Base-by-base conservation (phyloP, 2,329 filamentous ascomycete genomes). In the Xylariomycetidae sp. region DNA sequence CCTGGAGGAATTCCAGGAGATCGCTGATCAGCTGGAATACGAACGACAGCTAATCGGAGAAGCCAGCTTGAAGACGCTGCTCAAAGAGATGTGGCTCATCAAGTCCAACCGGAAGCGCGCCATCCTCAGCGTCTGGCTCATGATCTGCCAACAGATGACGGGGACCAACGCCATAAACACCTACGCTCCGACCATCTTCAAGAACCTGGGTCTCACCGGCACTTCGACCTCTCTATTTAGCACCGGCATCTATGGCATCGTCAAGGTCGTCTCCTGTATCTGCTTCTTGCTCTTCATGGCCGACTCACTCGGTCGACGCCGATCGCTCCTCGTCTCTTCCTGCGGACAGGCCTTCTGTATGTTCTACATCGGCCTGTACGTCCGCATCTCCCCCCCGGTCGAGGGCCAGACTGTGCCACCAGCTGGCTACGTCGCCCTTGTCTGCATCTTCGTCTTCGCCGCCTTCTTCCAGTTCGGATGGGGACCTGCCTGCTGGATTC, bases 91-190 rank as follows among this genome's bases (percentile, higher is more conserved):
- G 70, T 79, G 72, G 65, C 58, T 66, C 5, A 69, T 80, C 33
- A 60, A 67, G 2, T 69, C 69, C 1, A 80, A 85, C 59, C 69
- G 81, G 37, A 80, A 80, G 48, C 72, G 81, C 31, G 76, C 73
- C 3, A 56, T 83, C 29, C 70, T 85, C 36, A 80, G 76, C 18
- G 72, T 86, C 30, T 25, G 61, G 3, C 57, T 75, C 32, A 66
- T 80, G 80, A 62, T 84, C 25, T 85, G 78, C 54, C 82, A 87
- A 55, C 81, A 85, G 54, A 82, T 85, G 74, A 85, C 81, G 0
- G 80, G 80, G 54, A 58, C 55, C 10, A 63, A 58, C 37, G 55
- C 55, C 23, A 57, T 58, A 44, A 58, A 58, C 38, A 51, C 51
- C 16, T 58, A 58, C 34, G 54, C 54, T 15, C 55, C 55, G 6